Conservation (phyloP, 345 rosid genomes). For the Euclidium syriacum region DNA sequence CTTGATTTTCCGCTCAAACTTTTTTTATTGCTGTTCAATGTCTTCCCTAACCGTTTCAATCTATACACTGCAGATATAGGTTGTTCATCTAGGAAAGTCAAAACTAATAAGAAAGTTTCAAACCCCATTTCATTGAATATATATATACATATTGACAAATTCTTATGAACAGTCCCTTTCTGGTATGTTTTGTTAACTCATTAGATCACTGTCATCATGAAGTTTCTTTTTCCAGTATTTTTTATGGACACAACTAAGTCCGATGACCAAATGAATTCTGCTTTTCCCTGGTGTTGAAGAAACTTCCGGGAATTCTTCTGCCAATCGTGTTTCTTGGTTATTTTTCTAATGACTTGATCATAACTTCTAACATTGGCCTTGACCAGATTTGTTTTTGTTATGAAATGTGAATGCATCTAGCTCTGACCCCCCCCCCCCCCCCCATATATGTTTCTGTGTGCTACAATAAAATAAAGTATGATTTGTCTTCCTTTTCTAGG, state of each 20-base stretch:
- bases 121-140: constrained; percentile 4
- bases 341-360: constrained; percentile 16
- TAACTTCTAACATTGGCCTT: constrained; percentile 7
- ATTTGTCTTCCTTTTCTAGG: constrained; percentile 14
- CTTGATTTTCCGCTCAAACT: not conserved
- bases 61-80: not conserved
- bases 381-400: constrained; percentile 4
- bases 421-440: not conserved
- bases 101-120: not conserved
- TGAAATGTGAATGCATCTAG: constrained; percentile 15
- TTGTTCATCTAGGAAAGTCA: constrained; percentile 10
- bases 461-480: not conserved
- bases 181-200: constrained; percentile 20
- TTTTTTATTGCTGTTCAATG: not conserved
- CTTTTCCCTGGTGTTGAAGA: constrained; percentile 14
- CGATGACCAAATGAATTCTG: constrained; percentile 1
- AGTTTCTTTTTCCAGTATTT: not conserved
- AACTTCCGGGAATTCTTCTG: constrained; percentile 1
- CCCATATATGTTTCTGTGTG: constrained; percentile 5
- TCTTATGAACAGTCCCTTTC: constrained; percentile 16
- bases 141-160: constrained; percentile 3
- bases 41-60: not conserved
- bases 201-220: constrained; percentile 22
- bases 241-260: not conserved
- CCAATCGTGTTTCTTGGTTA: not conserved